phyloP scores from a whole-genome alignment of 805 yeast genomes.

The Lipomyces japonicus region DNA sequence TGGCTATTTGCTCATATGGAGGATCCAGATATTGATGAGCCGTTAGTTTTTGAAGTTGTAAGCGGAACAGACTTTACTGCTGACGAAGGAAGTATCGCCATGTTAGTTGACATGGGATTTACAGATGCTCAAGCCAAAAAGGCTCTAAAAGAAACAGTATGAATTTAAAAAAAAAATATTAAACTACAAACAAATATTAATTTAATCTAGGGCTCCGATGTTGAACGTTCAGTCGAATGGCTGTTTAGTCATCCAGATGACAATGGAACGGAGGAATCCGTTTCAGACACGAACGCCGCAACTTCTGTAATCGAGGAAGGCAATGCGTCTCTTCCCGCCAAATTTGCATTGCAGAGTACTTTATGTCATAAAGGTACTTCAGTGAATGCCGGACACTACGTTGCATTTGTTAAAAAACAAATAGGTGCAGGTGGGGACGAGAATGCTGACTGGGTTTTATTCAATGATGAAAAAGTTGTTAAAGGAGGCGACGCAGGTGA shows the following conservation, averaged over 20 bases:
- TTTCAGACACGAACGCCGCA: conserved; percentile 9
- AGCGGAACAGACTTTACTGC: conserved; percentile 11
- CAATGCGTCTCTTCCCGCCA: conserved; percentile 34
- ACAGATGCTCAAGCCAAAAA: conserved; percentile 59
- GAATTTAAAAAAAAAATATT: neutral
- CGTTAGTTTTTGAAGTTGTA: conserved; percentile 39
- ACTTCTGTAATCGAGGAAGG: conserved; percentile 25
- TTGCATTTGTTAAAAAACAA: conserved; percentile 58
- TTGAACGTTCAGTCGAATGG: conserved; percentile 87
- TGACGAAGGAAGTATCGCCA: conserved; percentile 43
- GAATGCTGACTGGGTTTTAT: conserved; percentile 62
- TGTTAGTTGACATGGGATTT: conserved; percentile 76
- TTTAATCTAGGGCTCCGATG: conserved; percentile 43
- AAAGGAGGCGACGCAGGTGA: conserved; percentile 42
- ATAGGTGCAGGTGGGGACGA: conserved; percentile 35
- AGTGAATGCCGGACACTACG: conserved; percentile 90
- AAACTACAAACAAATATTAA: neutral
- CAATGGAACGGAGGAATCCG: conserved; percentile 21
- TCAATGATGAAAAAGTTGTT: conserved; percentile 87
- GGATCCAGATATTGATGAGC: conserved; percentile 69
- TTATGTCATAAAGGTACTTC: conserved; percentile 88
- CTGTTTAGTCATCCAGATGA: conserved; percentile 74
- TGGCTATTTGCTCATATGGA: conserved; percentile 91
- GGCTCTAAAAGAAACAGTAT: conserved; percentile 55
- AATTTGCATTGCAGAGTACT: conserved; percentile 56